These are phyloP conservation scores for Erythrophleum fordii DNA, from an alignment of 306 rosid genomes.

Conservation along the genomic window DNA sequence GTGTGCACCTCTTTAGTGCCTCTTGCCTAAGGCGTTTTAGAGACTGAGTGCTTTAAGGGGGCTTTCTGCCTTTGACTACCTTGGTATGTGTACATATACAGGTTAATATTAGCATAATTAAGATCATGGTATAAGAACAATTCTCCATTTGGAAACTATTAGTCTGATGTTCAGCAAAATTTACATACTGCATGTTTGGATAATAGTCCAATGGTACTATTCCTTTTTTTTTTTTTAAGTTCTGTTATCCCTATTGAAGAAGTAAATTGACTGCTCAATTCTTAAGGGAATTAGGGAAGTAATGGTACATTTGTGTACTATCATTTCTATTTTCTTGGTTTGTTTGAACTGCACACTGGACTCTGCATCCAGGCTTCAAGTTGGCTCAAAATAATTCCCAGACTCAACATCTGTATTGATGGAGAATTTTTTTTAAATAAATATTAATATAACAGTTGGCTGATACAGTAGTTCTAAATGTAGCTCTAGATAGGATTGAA, in stretches of 20 bases:
- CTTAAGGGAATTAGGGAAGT: background rate
- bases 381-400: background rate
- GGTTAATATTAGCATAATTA: too few relatives aligned
- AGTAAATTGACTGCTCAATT: background rate
- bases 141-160: background rate
- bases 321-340: background rate
- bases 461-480: background rate
- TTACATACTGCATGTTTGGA: background rate
- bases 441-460: background rate
- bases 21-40: too few relatives aligned
- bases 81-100: too few relatives aligned
- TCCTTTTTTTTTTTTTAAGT: background rate
- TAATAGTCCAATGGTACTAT: background rate
- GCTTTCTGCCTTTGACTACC: too few relatives aligned
- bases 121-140: background rate
- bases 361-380: background rate
- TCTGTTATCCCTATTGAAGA: constrained; percentile 1
- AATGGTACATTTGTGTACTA: background rate
- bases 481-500: background rate
- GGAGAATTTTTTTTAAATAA: background rate
- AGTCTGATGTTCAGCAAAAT: background rate
- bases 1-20: too few relatives aligned
- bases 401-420: background rate
- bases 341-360: background rate
- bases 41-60: too few relatives aligned